Percentiles rank a stretch among this genome's conserved stretches.
These are phyloP conservation scores for Chaetothyriales sp. DNA, from an alignment of 2,329 filamentous ascomycete species.

Conservation along the genomic window DNA sequence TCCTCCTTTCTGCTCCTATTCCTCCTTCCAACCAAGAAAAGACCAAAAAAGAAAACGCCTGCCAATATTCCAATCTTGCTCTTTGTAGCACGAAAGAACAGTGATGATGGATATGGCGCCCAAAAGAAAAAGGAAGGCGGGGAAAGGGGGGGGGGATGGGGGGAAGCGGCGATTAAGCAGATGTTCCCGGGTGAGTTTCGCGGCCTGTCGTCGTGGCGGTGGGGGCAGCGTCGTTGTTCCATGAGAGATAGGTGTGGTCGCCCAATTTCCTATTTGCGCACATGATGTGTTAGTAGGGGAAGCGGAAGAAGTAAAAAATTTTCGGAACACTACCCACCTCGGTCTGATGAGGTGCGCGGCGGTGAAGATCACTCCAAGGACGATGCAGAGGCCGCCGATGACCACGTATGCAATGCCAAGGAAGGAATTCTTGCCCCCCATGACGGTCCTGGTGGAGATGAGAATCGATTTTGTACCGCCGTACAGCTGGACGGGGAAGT, in stretches of 20 bases:
- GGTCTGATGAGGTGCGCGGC: conserved; percentile 82
- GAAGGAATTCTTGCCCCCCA: conserved; percentile 91
- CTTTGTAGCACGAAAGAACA: not conserved
- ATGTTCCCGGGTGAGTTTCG: conserved; percentile 33
- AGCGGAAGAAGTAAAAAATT: no score
- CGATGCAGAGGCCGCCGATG: conserved; percentile 79
- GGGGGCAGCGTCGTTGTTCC: conserved; percentile 57
- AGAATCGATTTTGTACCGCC: conserved; percentile 44
- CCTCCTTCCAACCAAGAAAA: no score
- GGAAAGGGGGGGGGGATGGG: not conserved
- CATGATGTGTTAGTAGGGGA: conserved; percentile 3
- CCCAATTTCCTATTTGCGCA: conserved; percentile 61
- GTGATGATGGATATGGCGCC: not conserved
- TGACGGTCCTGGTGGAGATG: conserved; percentile 60
- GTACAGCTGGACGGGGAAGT: conserved; percentile 53
- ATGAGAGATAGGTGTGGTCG: conserved; percentile 92
- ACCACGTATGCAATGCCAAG: conserved; percentile 92
- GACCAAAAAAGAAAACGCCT: not conserved
- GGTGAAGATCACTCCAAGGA: conserved; percentile 78
- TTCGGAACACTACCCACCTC: conserved; percentile 41
- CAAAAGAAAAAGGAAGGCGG: no score
- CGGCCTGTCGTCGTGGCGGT: conserved; percentile 41
- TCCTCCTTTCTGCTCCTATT: not conserved
- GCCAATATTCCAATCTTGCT: not conserved
- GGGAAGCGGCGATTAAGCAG: not conserved